phyloP scores from a whole-genome alignment of 2,329 filamentous ascomycete genomes.

The Dactylellina parvicollis region DNA sequence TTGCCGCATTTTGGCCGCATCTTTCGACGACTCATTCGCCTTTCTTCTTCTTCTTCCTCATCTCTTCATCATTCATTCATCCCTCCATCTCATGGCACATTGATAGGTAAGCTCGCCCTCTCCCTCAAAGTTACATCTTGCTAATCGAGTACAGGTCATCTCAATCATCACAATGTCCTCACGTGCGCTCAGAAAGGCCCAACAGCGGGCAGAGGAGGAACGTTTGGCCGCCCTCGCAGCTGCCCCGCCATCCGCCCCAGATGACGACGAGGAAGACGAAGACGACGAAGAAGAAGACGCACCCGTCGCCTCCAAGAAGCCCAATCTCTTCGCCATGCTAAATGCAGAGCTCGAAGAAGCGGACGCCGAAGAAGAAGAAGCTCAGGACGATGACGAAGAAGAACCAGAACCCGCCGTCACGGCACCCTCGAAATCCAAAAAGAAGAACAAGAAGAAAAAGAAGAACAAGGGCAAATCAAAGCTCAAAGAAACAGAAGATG shows the following conservation, averaged over 20 bases:
- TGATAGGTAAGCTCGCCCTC: slow-evolving; percentile 2
- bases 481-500: slow-evolving; percentile 56
- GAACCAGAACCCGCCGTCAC: slow-evolving; percentile 61
- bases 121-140: not conserved
- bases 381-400: slow-evolving; percentile 59
- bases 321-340: slow-evolving; percentile 68
- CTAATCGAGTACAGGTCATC: not conserved
- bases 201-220: slow-evolving; percentile 70
- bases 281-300: slow-evolving; percentile 56
- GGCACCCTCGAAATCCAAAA: slow-evolving; percentile 71
- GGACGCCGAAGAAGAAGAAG: slow-evolving; percentile 61
- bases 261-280: slow-evolving; percentile 55
- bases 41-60: not conserved
- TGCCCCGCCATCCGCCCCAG: slow-evolving; percentile 18
- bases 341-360: slow-evolving; percentile 63
- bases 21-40: slow-evolving; percentile 25
- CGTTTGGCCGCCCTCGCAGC: slow-evolving; percentile 63
- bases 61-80: not conserved
- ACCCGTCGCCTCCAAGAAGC: slow-evolving; percentile 61
- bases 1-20: slow-evolving; percentile 44
- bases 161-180: slow-evolving; percentile 68
- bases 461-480: slow-evolving; percentile 64
- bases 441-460: slow-evolving; percentile 70
- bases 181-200: slow-evolving; percentile 72
- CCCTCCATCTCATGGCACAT: not conserved